A percentile compares a stretch with the other conserved stretches of the same genome.
phyloP scores from a whole-genome alignment of 176 grass and related monocot species.

The Zea luxurians region DNA sequence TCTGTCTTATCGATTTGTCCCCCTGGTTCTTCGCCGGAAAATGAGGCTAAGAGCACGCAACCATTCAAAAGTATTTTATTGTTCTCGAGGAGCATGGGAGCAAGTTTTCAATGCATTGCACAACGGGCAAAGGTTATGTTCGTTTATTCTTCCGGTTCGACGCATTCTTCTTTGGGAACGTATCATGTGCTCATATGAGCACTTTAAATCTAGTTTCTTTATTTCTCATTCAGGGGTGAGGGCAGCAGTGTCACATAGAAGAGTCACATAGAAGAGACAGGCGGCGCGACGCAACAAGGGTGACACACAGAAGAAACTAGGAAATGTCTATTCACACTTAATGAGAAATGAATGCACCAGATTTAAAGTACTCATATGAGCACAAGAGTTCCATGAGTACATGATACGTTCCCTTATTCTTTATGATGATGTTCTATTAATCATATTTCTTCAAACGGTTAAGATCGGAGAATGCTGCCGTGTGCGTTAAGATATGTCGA shows the following conservation, averaged over 20 bases:
- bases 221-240: too few relatives aligned
- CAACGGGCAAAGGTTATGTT: constrained; percentile 47
- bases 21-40: constrained; percentile 42
- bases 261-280: too few relatives aligned
- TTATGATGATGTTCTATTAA: constrained; percentile 1
- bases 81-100: constrained; percentile 43
- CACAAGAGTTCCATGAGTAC: too few relatives aligned
- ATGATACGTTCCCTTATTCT: too few relatives aligned
- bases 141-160: constrained; percentile 39
- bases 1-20: constrained; percentile 42
- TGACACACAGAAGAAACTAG: too few relatives aligned
- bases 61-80: constrained; percentile 41
- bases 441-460: constrained; percentile 26
- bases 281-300: too few relatives aligned
- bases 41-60: constrained; percentile 8
- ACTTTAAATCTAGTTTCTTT: too few relatives aligned
- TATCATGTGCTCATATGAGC: too few relatives aligned
- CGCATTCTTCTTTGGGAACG: constrained; percentile 16
- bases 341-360: too few relatives aligned
- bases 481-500: not conserved
- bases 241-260: too few relatives aligned
- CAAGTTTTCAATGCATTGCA: constrained; percentile 51
- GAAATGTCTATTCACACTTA: too few relatives aligned
- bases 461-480: not conserved
- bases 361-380: too few relatives aligned